phyloP scores from a whole-genome alignment of 192 early-diverging fungal genomes.

The Umbelopsis sp. region DNA sequence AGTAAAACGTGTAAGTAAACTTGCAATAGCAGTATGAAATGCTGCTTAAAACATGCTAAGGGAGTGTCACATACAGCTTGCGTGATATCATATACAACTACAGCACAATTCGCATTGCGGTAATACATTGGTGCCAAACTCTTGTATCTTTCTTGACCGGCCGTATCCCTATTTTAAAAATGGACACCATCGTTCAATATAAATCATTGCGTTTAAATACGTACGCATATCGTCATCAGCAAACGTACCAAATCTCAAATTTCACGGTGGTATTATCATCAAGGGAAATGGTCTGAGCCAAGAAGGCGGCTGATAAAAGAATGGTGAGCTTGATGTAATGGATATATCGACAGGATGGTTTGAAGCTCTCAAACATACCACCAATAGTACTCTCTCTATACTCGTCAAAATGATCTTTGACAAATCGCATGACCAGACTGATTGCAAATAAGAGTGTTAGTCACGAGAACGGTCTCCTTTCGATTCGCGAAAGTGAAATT shows the following conservation, averaged over 20 bases:
- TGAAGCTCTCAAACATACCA: slow-evolving; percentile 40
- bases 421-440: slow-evolving; percentile 84
- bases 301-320: slow-evolving; percentile 56
- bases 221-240: no score
- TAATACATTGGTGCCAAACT: slow-evolving; percentile 79
- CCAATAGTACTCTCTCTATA: slow-evolving; percentile 94
- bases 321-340: not conserved
- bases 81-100: slow-evolving; percentile 78
- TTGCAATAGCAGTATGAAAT: not conserved
- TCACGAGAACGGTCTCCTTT: no score
- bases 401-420: slow-evolving; percentile 92
- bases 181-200: no score
- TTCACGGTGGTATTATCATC: slow-evolving; percentile 90
- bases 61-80: slow-evolving; percentile 53
- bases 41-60: not conserved
- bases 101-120: slow-evolving; percentile 71
- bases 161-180: slow-evolving; percentile 60
- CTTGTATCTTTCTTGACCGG: slow-evolving; percentile 75
- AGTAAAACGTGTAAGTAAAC: not conserved
- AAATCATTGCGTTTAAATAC: no score
- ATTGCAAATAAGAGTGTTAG: not conserved
- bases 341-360: not conserved
- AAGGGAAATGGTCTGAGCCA: slow-evolving; percentile 81
- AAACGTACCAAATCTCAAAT: slow-evolving; percentile 86
- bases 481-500: no score